phyloP scores from a whole-genome alignment of 2,329 filamentous ascomycete species.

The Neofusicoccum umdonicola region DNA sequence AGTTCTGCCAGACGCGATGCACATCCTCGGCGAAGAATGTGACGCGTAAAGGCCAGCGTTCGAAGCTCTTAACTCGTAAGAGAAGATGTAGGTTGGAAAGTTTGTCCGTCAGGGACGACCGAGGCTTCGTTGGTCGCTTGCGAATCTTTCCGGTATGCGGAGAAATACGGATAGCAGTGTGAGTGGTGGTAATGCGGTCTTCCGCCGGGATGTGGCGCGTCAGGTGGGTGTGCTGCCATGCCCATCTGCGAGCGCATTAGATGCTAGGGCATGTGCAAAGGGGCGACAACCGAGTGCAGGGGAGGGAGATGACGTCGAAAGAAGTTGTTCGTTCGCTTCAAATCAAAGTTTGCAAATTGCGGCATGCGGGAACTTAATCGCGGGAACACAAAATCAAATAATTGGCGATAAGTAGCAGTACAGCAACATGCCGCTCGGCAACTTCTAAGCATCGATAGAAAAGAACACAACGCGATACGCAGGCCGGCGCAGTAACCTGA shows the following conservation, averaged over 20 bases:
- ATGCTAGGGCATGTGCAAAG: background rate
- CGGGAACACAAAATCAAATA: background rate
- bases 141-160: conserved; percentile 40
- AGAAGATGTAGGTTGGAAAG: conserved; percentile 80
- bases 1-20: conserved; percentile 64
- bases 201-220: conserved; percentile 68
- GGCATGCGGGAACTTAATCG: background rate
- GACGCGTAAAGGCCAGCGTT: conserved; percentile 75
- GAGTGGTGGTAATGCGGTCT: conserved; percentile 20
- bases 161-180: conserved; percentile 30
- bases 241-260: conserved; percentile 64
- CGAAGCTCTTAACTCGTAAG: conserved; percentile 75
- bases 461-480: too few species aligned
- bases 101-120: conserved; percentile 62
- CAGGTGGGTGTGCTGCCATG: conserved; percentile 79
- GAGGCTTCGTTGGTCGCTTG: conserved; percentile 41
- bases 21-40: conserved; percentile 76
- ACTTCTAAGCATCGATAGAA: too few species aligned
- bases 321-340: background rate
- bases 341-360: background rate
- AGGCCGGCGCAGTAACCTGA: too few species aligned
- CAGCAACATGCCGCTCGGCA: background rate
- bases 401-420: background rate
- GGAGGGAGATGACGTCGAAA: background rate
- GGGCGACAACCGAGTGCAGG: too few species aligned